Evolutionary conservation across 495 filamentous ascomycete species (phyloP), one percentile per base, ranked within the genome.

Genomic region (Gamarada debralockiae): DNA sequence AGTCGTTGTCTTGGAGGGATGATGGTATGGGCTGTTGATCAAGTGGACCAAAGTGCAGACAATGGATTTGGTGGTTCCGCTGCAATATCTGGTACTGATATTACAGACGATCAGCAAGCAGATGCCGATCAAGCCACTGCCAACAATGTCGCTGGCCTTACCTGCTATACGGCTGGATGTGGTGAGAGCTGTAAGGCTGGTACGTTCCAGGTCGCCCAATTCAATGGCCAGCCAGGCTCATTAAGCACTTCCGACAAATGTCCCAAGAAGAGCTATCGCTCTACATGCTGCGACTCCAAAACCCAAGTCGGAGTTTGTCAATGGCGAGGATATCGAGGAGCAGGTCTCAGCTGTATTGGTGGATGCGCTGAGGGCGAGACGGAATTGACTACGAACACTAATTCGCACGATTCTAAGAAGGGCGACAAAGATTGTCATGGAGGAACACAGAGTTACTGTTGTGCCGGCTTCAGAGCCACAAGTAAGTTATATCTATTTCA

Each of bases 21-120:
- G 1, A 70, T 76, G 71, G 61, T 73, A 10, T 76, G 71, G 72
- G 67, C 70, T 5, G 60, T 71, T 34, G 67, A 70, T 47, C 63
- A 65, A 4, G 67, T 64, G 31, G 41, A 52, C 17, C 39, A 38
- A 27, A 38, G 21, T 12, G 50, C 25, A 3, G 41, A 53, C 39
- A 53, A 46, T 47, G 40, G 31, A n/a, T n/a, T n/a, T n/a, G n/a
- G n/a, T n/a, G n/a, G n/a, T n/a, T n/a, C n/a, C 18, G 24, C 20
- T 14, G 14, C 21, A 6, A 20, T 21, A n/a, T 10, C 9, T 14
- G 8, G 18, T 38, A 10, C 9, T 27, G 7, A 33, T 7, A 24
- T 54, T 2, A 29, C 49, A n/a, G n/a, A 20, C 2, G 22, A 42
- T n/a, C 21, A 42, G 12, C 49, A 52, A 42, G 38, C 21, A 29